These are phyloP conservation scores for Rhizoclosmatium sp. DNA, from an alignment of 192 early-diverging fungal species.

Conservation along the genomic window DNA sequence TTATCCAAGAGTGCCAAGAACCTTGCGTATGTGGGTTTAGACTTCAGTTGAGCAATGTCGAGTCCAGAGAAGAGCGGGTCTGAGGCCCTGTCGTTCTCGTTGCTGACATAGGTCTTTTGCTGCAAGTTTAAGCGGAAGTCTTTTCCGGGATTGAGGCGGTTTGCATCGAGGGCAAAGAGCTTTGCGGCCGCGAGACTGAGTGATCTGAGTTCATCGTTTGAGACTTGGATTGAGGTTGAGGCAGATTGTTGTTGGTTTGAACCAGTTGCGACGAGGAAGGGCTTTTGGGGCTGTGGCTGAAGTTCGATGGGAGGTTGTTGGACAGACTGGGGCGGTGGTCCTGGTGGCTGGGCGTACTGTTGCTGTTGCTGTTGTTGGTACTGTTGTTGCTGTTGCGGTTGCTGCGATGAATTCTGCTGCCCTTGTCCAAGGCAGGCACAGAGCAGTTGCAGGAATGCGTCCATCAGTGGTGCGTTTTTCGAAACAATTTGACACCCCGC, in stretches of 20 bases:
- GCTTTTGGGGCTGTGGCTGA: not conserved
- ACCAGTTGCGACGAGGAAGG: not conserved
- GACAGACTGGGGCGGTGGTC: too few species aligned
- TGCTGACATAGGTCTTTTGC: constrained; percentile 34
- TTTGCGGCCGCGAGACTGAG: constrained; percentile 26
- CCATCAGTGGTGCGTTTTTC: too few species aligned
- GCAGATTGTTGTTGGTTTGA: not conserved
- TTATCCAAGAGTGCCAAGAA: constrained; percentile 44
- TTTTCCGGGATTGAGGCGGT: constrained; percentile 41
- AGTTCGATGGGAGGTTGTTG: too few species aligned
- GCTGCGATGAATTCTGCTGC: too few species aligned
- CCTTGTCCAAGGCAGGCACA: too few species aligned
- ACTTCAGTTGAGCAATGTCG: constrained; percentile 1
- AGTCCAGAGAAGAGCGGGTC: constrained; percentile 47
- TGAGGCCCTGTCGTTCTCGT: constrained; percentile 25
- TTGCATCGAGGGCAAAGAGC: constrained; percentile 47
- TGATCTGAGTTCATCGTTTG: constrained; percentile 25
- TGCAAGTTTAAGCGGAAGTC: constrained; percentile 47
- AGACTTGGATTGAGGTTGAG: not conserved
- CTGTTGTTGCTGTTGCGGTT: too few species aligned
- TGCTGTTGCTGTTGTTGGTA: too few species aligned
- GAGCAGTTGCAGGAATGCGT: too few species aligned
- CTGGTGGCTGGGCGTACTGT: too few species aligned
- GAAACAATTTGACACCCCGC: too few species aligned
- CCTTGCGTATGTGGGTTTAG: constrained; percentile 33